Base-by-base conservation (phyloP, 1,284 basidiomycete genomes). In the Ganoderma leucocontextum region DNA sequence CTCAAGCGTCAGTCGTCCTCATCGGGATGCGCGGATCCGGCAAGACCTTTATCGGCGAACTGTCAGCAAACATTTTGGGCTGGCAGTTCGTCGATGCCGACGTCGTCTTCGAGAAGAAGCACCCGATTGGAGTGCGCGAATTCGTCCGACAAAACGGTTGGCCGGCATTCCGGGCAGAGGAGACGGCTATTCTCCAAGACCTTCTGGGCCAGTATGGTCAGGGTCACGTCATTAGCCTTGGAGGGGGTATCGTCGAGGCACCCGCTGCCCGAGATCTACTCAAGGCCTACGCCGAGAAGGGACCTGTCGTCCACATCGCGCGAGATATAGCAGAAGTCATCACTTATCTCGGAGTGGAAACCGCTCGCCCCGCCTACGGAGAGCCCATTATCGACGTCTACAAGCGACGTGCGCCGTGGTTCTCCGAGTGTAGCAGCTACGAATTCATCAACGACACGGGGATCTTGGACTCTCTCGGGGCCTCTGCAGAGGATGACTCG, bases 1-100 rank as follows among this genome's bases (percentile, higher is more conserved):
- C 85, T 2, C 80, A 86, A 33, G 88, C 92, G 0, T 94, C 94
- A 10, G 89, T 97, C 71, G 82, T 99, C 68, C 83, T 98, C 73
- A 93, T 97, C 66, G 97, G 97, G 49, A 99, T 99, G 97, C 93
- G 97, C 42, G 97, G 97, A 6, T 95, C 95, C 0, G 97, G 98
- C 65, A 99, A 99, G 85, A 95, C 95, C 1, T 93, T 92, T 81
- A 87, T 99, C 69, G 96, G 97, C 25, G 84, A 87, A 64, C 84
- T 95, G 44, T 95, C 94, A 8, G 92, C 95, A 1, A 82, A 86
- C 15, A 84, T 90, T 0, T 87, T 99, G 7, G 87, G 85, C 1
- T 94, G 96, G 83, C 85, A 88, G 2, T 94, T 94, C 78, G 81
- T 97, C 74, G 98, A 99, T 76, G 96, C 96, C 38, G 97, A 99